Conservation (phyloP, 768 basidiomycete genomes). For the Cyathus striatus region DNA sequence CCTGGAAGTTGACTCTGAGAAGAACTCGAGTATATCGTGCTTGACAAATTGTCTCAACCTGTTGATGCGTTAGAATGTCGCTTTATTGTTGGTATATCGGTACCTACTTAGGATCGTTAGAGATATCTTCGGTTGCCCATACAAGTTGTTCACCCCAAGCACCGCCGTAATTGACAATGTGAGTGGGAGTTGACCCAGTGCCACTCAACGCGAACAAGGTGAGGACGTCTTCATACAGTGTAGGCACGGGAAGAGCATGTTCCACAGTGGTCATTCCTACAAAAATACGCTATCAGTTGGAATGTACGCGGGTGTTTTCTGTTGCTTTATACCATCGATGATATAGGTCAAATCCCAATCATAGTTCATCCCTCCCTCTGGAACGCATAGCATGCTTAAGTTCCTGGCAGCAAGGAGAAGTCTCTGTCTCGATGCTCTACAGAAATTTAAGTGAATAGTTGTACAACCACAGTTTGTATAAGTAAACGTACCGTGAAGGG, state of each 20-base stretch:
- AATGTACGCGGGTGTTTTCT: neutral
- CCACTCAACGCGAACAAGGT: constrained; percentile 62
- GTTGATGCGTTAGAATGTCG: constrained; percentile 2
- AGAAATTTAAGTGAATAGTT: neutral
- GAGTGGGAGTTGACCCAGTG: constrained; percentile 70
- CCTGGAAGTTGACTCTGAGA: constrained; percentile 58
- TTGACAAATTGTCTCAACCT: constrained; percentile 61
- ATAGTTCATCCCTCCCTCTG: constrained; percentile 76
- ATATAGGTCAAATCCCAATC: constrained; percentile 81
- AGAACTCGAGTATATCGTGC: constrained; percentile 56
- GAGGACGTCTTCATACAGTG: constrained; percentile 62
- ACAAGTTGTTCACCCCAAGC: constrained; percentile 60
- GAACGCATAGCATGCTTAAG: constrained; percentile 65
- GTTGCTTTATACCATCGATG: constrained; percentile 53
- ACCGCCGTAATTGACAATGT: constrained; percentile 77
- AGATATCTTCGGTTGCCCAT: constrained; percentile 62
- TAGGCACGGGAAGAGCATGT: constrained; percentile 62
- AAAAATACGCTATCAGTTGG: neutral
- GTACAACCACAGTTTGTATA: neutral
- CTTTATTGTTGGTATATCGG: too few relatives aligned
- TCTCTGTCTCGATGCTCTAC: constrained; percentile 64
- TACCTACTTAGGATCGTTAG: constrained; percentile 66
- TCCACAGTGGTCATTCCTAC: constrained; percentile 76
- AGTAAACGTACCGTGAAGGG: constrained; percentile 52
- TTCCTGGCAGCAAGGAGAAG: constrained; percentile 56